Base-by-base conservation (phyloP, 2,329 filamentous ascomycete species). In the Furcasterigmium sp. region DNA sequence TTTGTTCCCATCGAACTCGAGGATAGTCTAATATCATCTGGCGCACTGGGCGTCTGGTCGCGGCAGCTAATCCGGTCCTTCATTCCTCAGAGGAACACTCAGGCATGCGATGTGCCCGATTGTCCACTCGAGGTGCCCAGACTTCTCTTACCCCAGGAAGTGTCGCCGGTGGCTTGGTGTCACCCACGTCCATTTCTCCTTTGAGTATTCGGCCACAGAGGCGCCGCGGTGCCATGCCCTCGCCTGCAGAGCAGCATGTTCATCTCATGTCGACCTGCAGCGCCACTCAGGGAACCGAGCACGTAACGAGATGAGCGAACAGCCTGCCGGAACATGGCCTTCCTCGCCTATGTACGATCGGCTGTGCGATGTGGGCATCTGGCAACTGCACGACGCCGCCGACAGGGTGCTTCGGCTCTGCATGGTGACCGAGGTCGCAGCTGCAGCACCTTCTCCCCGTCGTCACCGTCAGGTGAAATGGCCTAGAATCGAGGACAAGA, bases 1-100 rank as follows among this genome's bases (percentile, higher is more conserved):
- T n/a, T n/a, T n/a, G n/a, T n/a, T n/a, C n/a, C n/a, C 29, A 32
- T 15, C 17, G 10, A 7, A 32, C 29, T n/a, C 7, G 17, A n/a
- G 8, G 7, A 4, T 13, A n/a, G 29, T 13, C 29, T 15, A 32
- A 32, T 13, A 32, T 32, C 29, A 32, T 7, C n/a, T n/a, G n/a
- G n/a, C n/a, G n/a, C n/a, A n/a, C n/a, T n/a, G n/a, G n/a, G n/a
- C n/a, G n/a, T n/a, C n/a, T n/a, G n/a, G 25, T 32, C 29, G 14
- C 29, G 44, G 44, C 44, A 46, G 44, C 44, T 41, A 39, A 28
- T 34, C 29, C 44, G 44, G 46, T 44, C 46, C 46, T 41, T 44
- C 38, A 21, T 37, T n/a, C 38, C 38, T 37, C 35, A 20, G 32
- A 13, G 11, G 8, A 38, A 21, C 34, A 20, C 20, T 43, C 46